These are phyloP conservation scores for Hawksworthiomyces lignivorus DNA, from an alignment of 2,329 filamentous ascomycete genomes.

Conservation along the genomic window DNA sequence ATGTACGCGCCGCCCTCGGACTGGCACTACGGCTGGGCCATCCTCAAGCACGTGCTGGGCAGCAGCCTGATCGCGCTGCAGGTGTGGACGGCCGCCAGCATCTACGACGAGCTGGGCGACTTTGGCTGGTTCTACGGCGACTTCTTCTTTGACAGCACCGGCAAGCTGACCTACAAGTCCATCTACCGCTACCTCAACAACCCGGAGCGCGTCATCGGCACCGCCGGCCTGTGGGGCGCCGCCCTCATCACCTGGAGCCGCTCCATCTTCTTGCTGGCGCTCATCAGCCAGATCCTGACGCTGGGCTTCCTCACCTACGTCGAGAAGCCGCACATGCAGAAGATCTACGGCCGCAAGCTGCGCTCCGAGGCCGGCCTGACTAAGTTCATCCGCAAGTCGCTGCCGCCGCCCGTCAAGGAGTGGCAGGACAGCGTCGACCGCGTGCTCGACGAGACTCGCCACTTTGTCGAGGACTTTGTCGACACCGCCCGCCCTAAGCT, in stretches of 20 bases:
- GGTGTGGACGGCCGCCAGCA: slow-evolving; percentile 84
- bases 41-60: slow-evolving; percentile 83
- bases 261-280: slow-evolving; percentile 76
- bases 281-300: slow-evolving; percentile 78
- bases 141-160: slow-evolving; percentile 89
- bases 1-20: slow-evolving; percentile 83
- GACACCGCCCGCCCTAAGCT: slow-evolving; percentile 80
- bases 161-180: slow-evolving; percentile 87
- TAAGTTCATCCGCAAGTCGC: slow-evolving; percentile 78
- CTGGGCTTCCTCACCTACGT: slow-evolving; percentile 86
- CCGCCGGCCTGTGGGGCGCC: slow-evolving; percentile 91
- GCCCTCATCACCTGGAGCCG: slow-evolving; percentile 89
- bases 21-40: slow-evolving; percentile 78
- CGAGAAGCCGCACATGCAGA: slow-evolving; percentile 96
- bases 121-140: slow-evolving; percentile 99
- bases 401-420: slow-evolving; percentile 75
- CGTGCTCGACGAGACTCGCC: slow-evolving; percentile 75
- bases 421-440: slow-evolving; percentile 83
- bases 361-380: slow-evolving; percentile 84
- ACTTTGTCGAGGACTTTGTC: slow-evolving; percentile 86
- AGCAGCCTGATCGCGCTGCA: slow-evolving; percentile 75
- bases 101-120: slow-evolving; percentile 91
- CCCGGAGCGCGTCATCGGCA: slow-evolving; percentile 85
- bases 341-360: slow-evolving; percentile 80
- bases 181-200: slow-evolving; percentile 99